These are phyloP conservation scores for Hydnomerulius pinastri DNA, from an alignment of 768 basidiomycete species.

Conservation along the genomic window DNA sequence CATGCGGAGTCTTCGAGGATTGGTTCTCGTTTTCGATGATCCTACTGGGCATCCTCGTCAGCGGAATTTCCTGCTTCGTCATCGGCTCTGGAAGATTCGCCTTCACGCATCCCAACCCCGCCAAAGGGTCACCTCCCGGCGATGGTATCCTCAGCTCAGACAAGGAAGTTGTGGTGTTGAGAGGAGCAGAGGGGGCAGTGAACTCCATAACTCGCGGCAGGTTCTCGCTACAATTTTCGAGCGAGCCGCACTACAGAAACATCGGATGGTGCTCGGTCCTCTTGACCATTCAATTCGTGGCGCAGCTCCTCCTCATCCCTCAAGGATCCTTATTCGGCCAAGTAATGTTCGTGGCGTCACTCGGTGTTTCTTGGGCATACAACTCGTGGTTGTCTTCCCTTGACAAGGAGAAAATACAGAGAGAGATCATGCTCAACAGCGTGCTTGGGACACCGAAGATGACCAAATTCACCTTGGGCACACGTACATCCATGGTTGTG, in stretches of 20 bases:
- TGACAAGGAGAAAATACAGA: conserved; percentile 36
- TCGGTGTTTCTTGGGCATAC: conserved; percentile 37
- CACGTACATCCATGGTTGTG: conserved; percentile 26
- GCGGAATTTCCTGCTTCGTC: conserved; percentile 33
- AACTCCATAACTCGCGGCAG: conserved; percentile 33
- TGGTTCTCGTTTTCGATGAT: conserved; percentile 38
- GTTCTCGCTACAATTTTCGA: conserved; percentile 29
- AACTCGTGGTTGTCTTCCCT: conserved; percentile 38
- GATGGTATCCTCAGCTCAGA: conserved; percentile 30
- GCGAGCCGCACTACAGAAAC: conserved; percentile 25
- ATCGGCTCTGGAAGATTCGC: conserved; percentile 34
- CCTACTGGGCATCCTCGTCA: conserved; percentile 34
- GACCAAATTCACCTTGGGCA: conserved; percentile 28
- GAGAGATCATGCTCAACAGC: conserved; percentile 20
- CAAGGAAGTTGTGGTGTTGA: conserved; percentile 29
- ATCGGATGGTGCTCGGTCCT: conserved; percentile 35
- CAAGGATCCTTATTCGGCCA: conserved; percentile 36
- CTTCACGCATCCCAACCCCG: conserved; percentile 28
- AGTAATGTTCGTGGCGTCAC: conserved; percentile 35
- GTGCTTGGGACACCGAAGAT: conserved; percentile 25
- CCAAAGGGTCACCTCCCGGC: conserved; percentile 27
- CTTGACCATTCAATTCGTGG: conserved; percentile 35
- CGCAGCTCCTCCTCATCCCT: conserved; percentile 36
- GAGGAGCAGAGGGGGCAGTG: conserved; percentile 31
- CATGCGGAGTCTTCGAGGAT: conserved; percentile 30